Conservation (phyloP, 2,329 filamentous ascomycete genomes). For the Plectosphaerella plurivora region DNA sequence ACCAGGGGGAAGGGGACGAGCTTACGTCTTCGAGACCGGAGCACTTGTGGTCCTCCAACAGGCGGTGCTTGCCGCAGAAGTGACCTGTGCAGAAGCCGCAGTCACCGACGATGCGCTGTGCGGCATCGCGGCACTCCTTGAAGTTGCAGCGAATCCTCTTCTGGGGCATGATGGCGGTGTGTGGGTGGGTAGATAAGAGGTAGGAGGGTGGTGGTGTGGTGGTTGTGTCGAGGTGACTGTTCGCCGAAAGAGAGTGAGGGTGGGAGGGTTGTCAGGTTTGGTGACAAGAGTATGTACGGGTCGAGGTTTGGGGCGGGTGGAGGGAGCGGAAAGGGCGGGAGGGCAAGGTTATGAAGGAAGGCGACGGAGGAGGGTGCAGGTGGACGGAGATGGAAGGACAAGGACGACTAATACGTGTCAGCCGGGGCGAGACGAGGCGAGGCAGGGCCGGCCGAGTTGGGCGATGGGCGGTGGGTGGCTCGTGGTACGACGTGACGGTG, state of each 20-base stretch:
- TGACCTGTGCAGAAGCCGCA: constrained; percentile 92
- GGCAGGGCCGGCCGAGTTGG: constrained; percentile 7
- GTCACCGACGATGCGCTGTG: constrained; percentile 92
- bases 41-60: constrained; percentile 94
- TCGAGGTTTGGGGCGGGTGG: background rate
- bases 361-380: background rate
- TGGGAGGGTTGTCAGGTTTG: background rate
- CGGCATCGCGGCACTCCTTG: constrained; percentile 82
- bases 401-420: constrained; percentile 12
- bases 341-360: background rate
- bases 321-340: background rate
- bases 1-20: constrained; percentile 28
- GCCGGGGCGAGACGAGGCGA: constrained; percentile 4
- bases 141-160: constrained; percentile 83
- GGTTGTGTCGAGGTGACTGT: background rate
- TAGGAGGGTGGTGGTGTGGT: constrained; percentile 1
- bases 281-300: constrained; percentile 1
- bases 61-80: constrained; percentile 90
- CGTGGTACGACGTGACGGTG: background rate
- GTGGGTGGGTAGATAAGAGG: background rate
- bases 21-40: constrained; percentile 82
- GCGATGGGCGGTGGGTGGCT: constrained; percentile 10
- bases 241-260: constrained; percentile 3
- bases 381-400: constrained; percentile 8
- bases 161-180: constrained; percentile 49